Percentiles rank a stretch among this genome's conserved stretches.
Conservation (phyloP, 2,329 filamentous ascomycete genomes). For the Lachnellula willkommii region DNA sequence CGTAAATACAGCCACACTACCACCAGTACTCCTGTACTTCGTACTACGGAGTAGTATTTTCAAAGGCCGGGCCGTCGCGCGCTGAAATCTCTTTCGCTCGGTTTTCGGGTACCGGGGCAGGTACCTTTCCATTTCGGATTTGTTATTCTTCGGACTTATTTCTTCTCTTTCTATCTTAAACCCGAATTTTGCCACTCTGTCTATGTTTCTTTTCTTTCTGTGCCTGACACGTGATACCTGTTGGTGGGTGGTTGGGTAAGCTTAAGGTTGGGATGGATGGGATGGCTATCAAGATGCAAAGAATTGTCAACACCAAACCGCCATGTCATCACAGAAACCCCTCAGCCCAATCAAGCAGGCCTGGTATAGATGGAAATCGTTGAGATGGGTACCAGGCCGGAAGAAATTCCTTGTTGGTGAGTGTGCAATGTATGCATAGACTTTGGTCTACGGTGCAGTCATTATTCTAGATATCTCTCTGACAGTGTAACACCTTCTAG, state of each 20-base stretch:
- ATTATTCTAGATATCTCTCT: neutral
- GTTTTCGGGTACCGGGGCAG: too few relatives aligned
- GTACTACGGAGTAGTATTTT: too few relatives aligned
- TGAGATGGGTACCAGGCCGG: conserved; percentile 56
- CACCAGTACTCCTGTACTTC: too few relatives aligned
- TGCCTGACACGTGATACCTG: neutral
- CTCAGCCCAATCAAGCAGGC: conserved; percentile 22
- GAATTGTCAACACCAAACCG: neutral
- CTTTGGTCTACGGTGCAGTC: neutral
- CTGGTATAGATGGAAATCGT: conserved; percentile 59
- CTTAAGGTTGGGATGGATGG: too few relatives aligned
- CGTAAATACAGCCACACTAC: too few relatives aligned
- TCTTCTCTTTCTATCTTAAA: too few relatives aligned
- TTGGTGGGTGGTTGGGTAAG: neutral
- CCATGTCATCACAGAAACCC: conserved; percentile 19
- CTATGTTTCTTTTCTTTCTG: too few relatives aligned
- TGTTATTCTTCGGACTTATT: too few relatives aligned
- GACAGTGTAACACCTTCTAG: conserved; percentile 33
- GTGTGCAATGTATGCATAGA: conserved; percentile 17
- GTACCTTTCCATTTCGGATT: too few relatives aligned
- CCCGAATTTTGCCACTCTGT: too few relatives aligned
- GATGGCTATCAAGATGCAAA: neutral
- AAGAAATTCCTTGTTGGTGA: conserved; percentile 57
- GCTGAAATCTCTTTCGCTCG: too few relatives aligned
- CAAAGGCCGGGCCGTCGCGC: too few relatives aligned